phyloP scores from a whole-genome alignment of 164 flowering plant genomes.

The Vitis rupestris region DNA sequence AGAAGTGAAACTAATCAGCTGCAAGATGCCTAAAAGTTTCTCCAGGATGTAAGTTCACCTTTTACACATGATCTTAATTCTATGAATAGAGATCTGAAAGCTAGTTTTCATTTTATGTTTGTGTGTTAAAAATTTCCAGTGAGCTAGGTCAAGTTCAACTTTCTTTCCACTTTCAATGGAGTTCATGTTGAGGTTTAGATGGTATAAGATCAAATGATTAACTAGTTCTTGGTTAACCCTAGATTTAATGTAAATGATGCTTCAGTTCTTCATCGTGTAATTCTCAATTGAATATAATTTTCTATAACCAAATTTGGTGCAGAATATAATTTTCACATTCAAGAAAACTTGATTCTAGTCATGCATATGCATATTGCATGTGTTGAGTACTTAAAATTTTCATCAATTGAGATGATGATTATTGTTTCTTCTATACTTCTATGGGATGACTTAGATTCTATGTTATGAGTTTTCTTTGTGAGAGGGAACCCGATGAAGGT shows the following conservation, averaged over 20 bases:
- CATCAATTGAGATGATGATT: too few relatives aligned
- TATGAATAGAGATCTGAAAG: background rate
- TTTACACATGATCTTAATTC: background rate
- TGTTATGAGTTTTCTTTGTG: too few relatives aligned
- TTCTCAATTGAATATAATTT: background rate
- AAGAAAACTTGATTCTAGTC: background rate
- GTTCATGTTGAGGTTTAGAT: too few relatives aligned
- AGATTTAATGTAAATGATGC: background rate
- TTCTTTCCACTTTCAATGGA: too few relatives aligned
- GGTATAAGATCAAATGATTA: too few relatives aligned
- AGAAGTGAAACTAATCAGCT: background rate
- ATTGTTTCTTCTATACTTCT: too few relatives aligned
- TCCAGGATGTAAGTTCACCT: constrained; percentile 5
- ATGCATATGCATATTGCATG: too few relatives aligned
- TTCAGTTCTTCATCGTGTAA: background rate
- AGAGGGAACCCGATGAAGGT: background rate
- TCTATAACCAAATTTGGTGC: background rate
- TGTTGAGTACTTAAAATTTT: too few relatives aligned
- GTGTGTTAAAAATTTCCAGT: background rate
- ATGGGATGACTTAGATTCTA: too few relatives aligned
- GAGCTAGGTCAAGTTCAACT: background rate
- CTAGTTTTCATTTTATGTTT: background rate
- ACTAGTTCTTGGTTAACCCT: background rate
- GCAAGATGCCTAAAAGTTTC: constrained; percentile 4
- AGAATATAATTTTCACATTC: background rate